Base-by-base conservation (phyloP, 2,329 filamentous ascomycete species). In the Catunica adiposa region DNA sequence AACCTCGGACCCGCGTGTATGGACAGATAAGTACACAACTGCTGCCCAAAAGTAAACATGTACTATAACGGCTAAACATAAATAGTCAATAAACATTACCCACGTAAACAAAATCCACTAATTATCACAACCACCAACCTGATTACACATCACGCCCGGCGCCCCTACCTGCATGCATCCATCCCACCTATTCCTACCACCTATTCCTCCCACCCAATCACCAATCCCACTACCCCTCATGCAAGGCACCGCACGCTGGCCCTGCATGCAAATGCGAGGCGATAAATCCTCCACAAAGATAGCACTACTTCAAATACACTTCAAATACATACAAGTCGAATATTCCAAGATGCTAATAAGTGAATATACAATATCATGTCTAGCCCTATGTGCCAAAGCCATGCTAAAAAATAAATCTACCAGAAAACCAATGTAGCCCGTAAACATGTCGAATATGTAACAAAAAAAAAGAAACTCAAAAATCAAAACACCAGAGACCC, bases 191-290 rank as follows among this genome's bases (percentile, higher is more conserved):
- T n/a, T n/a, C n/a, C n/a, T n/a, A n/a, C n/a, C n/a, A n/a, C n/a
- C n/a, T n/a, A n/a, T n/a, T n/a, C n/a, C 40, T 44, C n/a, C 9
- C 40, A 17, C n/a, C 15, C 20, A 44, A 7, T 17, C n/a, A 44
- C 40, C 40, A 22, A 34, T 34, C 11, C 14, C 11, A 44, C 40
- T 22, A 15, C 15, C 40, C 17, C 48, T 26, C 26, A 22, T 51
- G 48, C 48, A 51, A 51, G 48, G 48, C 23, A 51, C 29, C 48
- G n/a, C n/a, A n/a, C n/a, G 48, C 48, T 51, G 48, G 48, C 31
- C 48, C 15, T 51, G 48, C 29, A 51, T 51, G 9, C n/a, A 44
- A 44, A 44, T 17, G 2, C 40, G 8, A n/a, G 2, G 11, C 40
- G 2, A 5, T 17, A 44, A 44, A 44, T 44, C 15, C 40, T 20